Evolutionary conservation across 2,329 filamentous ascomycete genomes (phyloP).

Genomic region (Mollisiaceae sp.): DNA sequence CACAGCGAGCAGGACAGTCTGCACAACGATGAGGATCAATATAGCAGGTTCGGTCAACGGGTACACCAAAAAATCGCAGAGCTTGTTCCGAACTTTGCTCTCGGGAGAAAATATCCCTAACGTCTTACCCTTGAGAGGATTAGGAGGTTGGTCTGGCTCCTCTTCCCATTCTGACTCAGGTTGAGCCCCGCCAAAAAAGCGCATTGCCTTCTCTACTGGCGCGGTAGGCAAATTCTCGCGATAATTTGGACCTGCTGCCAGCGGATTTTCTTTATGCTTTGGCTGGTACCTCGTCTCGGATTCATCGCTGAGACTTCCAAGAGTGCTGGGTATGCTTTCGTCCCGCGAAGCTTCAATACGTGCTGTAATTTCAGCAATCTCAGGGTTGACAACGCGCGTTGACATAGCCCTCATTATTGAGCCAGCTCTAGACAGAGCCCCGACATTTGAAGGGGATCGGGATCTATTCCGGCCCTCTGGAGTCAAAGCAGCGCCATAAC

Average conservation of each 20-base stretch:
- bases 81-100: slow-evolving; percentile 71
- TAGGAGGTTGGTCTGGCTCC: slow-evolving; percentile 54
- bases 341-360: slow-evolving; percentile 36
- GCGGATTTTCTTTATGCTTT: slow-evolving; percentile 37
- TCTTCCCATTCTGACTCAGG: slow-evolving; percentile 29
- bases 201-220: slow-evolving; percentile 41
- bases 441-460: slow-evolving; percentile 67
- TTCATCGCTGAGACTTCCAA: slow-evolving; percentile 36
- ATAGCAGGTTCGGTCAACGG: slow-evolving; percentile 87
- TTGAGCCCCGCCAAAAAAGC: slow-evolving; percentile 34
- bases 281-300: slow-evolving; percentile 32
- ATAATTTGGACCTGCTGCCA: slow-evolving; percentile 43
- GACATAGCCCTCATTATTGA: slow-evolving; percentile 88
- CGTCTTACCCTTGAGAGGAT: slow-evolving; percentile 85
- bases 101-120: slow-evolving; percentile 84
- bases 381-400: slow-evolving; percentile 93
- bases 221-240: slow-evolving; percentile 32
- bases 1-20: slow-evolving; percentile 85
- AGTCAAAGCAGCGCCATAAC: slow-evolving; percentile 61
- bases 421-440: slow-evolving; percentile 70
- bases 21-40: slow-evolving; percentile 83
- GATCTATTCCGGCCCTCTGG: slow-evolving; percentile 53
- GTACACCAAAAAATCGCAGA: slow-evolving; percentile 86
- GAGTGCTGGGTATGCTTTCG: slow-evolving; percentile 20
- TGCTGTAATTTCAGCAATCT: slow-evolving; percentile 72